Evolutionary conservation across 83 land plant genomes (phyloP).

Genomic region (Diphasiastrum complanatum): DNA sequence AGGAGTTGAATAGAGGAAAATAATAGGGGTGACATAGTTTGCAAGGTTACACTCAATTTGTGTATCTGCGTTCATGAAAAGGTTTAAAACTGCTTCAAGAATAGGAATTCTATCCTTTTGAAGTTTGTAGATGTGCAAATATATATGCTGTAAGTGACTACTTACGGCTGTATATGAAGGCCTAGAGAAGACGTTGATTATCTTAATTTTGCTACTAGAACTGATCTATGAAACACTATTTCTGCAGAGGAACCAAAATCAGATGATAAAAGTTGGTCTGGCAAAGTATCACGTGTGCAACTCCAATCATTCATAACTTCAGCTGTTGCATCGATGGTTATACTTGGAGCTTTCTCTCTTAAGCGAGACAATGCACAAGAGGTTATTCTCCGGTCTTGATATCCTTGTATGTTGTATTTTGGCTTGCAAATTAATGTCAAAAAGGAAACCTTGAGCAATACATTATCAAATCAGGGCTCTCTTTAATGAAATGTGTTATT

Average conservation of each 20-base stretch:
- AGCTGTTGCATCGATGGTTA: constrained; percentile 25
- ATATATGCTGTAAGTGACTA: too few relatives aligned
- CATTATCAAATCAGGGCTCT: background rate
- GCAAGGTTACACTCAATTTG: too few relatives aligned
- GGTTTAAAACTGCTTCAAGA: too few relatives aligned
- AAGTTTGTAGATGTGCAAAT: too few relatives aligned
- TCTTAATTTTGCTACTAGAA: too few relatives aligned
- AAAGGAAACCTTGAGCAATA: background rate
- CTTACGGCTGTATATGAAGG: too few relatives aligned
- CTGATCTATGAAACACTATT: too few relatives aligned
- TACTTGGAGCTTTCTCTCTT: constrained; percentile 30
- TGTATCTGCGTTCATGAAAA: too few relatives aligned
- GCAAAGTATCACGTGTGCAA: constrained; percentile 26
- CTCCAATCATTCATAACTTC: constrained; percentile 31
- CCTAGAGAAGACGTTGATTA: too few relatives aligned
- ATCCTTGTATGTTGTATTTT: constrained; percentile 9
- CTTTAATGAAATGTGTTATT: background rate
- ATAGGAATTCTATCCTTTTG: too few relatives aligned
- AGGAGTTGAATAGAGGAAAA: too few relatives aligned
- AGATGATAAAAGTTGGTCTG: constrained; percentile 27
- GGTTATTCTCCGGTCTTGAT: constrained; percentile 7
- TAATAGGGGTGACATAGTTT: too few relatives aligned
- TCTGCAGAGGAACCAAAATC: constrained; percentile 36
- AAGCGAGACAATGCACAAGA: constrained; percentile 33
- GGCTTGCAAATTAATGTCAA: background rate